phyloP scores from a whole-genome alignment of 805 yeast genomes.

The Saturnispora sekii region DNA sequence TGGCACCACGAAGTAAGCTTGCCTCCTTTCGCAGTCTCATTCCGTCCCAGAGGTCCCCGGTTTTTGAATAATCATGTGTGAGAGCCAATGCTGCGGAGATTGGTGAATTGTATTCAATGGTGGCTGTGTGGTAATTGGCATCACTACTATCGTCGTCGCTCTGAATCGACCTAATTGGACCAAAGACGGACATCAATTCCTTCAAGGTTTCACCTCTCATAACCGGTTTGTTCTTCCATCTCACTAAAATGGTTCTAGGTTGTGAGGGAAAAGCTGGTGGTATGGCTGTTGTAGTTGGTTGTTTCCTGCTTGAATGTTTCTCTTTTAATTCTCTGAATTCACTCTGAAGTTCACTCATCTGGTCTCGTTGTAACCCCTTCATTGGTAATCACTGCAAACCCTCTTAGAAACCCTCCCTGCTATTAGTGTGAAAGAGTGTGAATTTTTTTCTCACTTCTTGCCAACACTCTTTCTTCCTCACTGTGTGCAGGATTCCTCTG shows the following conservation, averaged over 20 bases:
- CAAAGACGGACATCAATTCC: constrained; percentile 38
- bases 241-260: constrained; percentile 15
- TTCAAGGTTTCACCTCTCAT: constrained; percentile 27
- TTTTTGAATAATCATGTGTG: constrained; percentile 32
- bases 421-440: background rate
- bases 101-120: constrained; percentile 24
- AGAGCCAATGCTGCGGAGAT: constrained; percentile 29
- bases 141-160: constrained; percentile 6
- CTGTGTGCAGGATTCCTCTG: too few species aligned
- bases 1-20: constrained; percentile 32
- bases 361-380: background rate
- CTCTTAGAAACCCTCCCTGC: too few species aligned
- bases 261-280: background rate
- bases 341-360: background rate
- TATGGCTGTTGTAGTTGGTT: constrained; percentile 1
- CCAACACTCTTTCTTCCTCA: too few species aligned
- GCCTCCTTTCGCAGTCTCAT: constrained; percentile 35
- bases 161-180: constrained; percentile 24
- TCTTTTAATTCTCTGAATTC: background rate
- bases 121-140: constrained; percentile 31
- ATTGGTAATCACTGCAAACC: too few species aligned
- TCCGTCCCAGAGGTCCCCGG: constrained; percentile 38
- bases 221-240: constrained; percentile 38
- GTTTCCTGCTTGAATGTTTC: background rate
- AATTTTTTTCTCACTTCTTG: too few species aligned